Percentiles rank a stretch among this genome's conserved stretches.
Conservation (phyloP, 2,329 filamentous ascomycete species). For the Epichloe sylvatica region DNA sequence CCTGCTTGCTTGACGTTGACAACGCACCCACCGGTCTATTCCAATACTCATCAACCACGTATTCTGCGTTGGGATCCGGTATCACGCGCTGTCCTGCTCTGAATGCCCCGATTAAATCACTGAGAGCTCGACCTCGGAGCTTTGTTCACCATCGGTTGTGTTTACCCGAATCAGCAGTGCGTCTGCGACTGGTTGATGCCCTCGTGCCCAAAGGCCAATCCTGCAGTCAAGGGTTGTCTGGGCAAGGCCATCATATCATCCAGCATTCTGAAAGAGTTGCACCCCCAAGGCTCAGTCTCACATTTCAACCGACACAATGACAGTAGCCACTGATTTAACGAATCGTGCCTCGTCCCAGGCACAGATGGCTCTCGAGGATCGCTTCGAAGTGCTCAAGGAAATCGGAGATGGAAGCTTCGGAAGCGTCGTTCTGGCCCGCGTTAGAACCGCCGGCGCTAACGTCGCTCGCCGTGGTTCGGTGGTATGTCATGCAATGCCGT, state of each 20-base stretch:
- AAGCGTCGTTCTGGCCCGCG: slow-evolving; percentile 82
- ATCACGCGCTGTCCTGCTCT: slow-evolving; percentile 11
- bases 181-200: slow-evolving; percentile 7
- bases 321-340: slow-evolving; percentile 59
- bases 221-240: neutral
- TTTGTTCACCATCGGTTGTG: slow-evolving; percentile 5
- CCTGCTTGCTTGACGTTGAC: neutral
- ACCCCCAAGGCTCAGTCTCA: neutral
- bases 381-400: slow-evolving; percentile 94
- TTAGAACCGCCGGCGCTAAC: slow-evolving; percentile 77
- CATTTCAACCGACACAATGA: slow-evolving; percentile 40
- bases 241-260: neutral
- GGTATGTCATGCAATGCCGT: slow-evolving; percentile 42
- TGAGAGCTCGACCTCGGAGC: slow-evolving; percentile 18
- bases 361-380: slow-evolving; percentile 66
- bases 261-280: neutral
- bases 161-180: slow-evolving; percentile 12
- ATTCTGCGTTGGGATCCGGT: slow-evolving; percentile 4
- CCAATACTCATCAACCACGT: neutral
- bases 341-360: slow-evolving; percentile 50
- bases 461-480: slow-evolving; percentile 83
- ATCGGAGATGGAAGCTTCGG: slow-evolving; percentile 98
- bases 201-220: slow-evolving; percentile 3
- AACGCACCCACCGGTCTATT: neutral
- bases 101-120: slow-evolving; percentile 23